A percentile compares a stretch with the other conserved stretches of the same genome.
phyloP scores from a whole-genome alignment of 1,284 basidiomycete genomes.

The Lentinus polychrous region DNA sequence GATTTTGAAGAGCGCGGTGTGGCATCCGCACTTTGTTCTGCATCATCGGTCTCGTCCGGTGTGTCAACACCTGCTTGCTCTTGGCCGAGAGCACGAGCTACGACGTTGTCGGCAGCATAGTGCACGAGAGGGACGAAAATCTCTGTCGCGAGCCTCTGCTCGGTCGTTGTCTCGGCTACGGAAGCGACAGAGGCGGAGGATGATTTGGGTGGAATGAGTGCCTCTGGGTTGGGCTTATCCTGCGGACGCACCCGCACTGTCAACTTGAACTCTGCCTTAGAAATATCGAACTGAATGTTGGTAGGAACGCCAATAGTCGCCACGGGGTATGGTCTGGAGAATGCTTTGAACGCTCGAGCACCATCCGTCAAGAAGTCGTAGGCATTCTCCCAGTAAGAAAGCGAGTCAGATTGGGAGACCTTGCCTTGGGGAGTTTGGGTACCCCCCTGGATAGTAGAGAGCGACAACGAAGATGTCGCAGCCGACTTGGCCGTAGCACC shows the following conservation, averaged over 20 bases:
- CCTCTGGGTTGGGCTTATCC: constrained; percentile 31
- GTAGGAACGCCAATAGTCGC: constrained; percentile 64
- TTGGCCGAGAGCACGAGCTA: constrained; percentile 18
- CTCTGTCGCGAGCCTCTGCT: constrained; percentile 60
- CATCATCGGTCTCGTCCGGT: constrained; percentile 9
- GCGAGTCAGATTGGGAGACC: constrained; percentile 10
- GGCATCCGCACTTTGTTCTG: constrained; percentile 5
- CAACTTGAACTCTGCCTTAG: constrained; percentile 62
- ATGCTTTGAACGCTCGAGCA: constrained; percentile 75
- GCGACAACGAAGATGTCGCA: constrained; percentile 25
- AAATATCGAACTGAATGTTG: constrained; percentile 73
- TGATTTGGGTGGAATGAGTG: constrained; percentile 11
- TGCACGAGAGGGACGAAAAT: constrained; percentile 88
- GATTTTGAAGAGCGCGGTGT: constrained; percentile 10
- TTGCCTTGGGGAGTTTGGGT: constrained; percentile 7
- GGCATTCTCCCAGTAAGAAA: constrained; percentile 34
- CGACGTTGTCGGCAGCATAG: constrained; percentile 52
- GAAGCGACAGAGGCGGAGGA: constrained; percentile 12
- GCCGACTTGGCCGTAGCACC: constrained; percentile 14
- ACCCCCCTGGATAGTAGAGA: constrained; percentile 23
- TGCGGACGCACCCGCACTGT: constrained; percentile 52
- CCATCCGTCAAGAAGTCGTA: constrained; percentile 76
- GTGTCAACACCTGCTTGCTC: constrained; percentile 5
- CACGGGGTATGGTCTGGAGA: constrained; percentile 76
- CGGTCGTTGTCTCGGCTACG: constrained; percentile 18